phyloP scores from a whole-genome alignment of 306 rosid species.

The Hippophae rhamnoides region DNA sequence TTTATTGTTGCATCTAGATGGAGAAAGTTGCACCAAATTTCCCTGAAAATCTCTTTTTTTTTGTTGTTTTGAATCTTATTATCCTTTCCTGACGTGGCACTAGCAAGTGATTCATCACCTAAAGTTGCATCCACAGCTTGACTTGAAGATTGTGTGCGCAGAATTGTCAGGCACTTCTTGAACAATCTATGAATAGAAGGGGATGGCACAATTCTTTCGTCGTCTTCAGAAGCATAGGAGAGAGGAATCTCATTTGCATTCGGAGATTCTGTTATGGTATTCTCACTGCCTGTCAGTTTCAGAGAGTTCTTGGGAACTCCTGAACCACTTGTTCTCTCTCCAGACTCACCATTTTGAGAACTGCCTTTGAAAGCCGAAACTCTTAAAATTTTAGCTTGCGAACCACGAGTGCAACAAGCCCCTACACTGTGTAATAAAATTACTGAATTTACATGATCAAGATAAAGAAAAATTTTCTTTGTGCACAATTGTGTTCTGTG shows the following conservation, averaged over 20 bases:
- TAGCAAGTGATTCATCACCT: slow-evolving; percentile 40
- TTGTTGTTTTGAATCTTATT: slow-evolving; percentile 28
- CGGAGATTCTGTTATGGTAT: slow-evolving; percentile 35
- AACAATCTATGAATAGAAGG: slow-evolving; percentile 56
- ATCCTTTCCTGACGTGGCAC: slow-evolving; percentile 27
- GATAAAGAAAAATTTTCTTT: neutral
- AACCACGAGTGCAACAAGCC: slow-evolving; percentile 41
- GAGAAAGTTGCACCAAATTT: slow-evolving; percentile 39
- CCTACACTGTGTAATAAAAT: slow-evolving; percentile 77
- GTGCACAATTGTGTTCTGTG: neutral
- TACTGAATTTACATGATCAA: slow-evolving; percentile 29
- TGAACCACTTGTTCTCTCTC: slow-evolving; percentile 44
- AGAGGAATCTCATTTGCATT: slow-evolving; percentile 46
- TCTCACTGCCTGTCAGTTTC: slow-evolving; percentile 53
- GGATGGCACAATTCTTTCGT: slow-evolving; percentile 41
- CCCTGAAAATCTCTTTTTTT: slow-evolving; percentile 33
- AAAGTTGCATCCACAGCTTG: slow-evolving; percentile 39
- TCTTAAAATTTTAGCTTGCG: slow-evolving; percentile 43
- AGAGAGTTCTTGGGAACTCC: slow-evolving; percentile 50
- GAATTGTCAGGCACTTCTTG: slow-evolving; percentile 59
- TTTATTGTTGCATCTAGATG: slow-evolving; percentile 55
- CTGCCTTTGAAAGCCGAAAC: slow-evolving; percentile 70
- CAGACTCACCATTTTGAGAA: slow-evolving; percentile 50
- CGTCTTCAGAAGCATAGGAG: slow-evolving; percentile 49
- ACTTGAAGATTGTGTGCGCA: slow-evolving; percentile 48